Conservation (phyloP, 1,139 yeast genomes). For the Candida sanyaensis region DNA sequence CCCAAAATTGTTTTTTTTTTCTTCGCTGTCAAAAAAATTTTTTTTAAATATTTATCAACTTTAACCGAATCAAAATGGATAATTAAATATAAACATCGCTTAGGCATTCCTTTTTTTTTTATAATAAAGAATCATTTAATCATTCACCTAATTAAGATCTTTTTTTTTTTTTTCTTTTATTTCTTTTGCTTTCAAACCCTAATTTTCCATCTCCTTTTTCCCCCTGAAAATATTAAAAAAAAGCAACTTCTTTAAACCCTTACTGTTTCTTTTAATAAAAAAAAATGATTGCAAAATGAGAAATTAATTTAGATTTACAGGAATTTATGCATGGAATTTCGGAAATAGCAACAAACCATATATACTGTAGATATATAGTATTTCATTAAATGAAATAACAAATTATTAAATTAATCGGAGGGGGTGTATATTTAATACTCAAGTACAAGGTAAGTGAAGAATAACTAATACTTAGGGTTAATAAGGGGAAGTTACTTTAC, state of each 20-base stretch:
- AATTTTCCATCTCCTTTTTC: not conserved
- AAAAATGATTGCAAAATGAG: slow-evolving; percentile 1
- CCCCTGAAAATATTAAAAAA: not conserved
- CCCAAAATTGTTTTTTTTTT: not conserved
- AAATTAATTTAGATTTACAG: not conserved
- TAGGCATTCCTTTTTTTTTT: not conserved
- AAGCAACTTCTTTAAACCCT: not conserved
- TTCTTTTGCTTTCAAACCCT: not conserved
- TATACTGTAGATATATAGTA: no score
- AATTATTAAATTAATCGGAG: no score
- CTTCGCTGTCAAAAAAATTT: not conserved
- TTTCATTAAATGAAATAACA: no score
- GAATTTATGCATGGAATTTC: not conserved
- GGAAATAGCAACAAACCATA: not conserved
- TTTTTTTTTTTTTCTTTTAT: no score
- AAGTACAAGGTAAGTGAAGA: no score
- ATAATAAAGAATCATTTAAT: not conserved
- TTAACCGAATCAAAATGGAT: not conserved
- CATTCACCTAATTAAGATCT: not conserved
- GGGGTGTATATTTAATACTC: no score
- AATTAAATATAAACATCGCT: not conserved
- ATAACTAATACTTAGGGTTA: no score
- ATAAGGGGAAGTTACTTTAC: no score
- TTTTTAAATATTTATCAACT: not conserved
- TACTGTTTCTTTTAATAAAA: no score